Percentiles rank a stretch among this genome's conserved stretches.
Evolutionary conservation across 2,329 filamentous ascomycete genomes (phyloP).

Genomic region (Aspergillus versicolor): DNA sequence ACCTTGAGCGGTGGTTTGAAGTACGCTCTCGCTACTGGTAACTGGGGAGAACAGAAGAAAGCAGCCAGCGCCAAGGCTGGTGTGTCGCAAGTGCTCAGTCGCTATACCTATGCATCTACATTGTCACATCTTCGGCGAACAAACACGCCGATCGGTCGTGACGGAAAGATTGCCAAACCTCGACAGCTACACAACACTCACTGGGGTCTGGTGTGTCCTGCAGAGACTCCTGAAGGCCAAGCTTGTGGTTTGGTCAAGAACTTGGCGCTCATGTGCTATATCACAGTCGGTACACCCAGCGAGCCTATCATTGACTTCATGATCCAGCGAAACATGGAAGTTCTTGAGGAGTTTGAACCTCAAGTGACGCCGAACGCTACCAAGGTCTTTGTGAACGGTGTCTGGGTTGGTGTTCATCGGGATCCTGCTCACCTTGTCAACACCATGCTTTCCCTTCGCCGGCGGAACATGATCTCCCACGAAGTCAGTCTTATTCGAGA

Average conservation of each 20-base stretch:
- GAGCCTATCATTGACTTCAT: conserved; percentile 93
- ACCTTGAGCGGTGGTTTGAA: conserved; percentile 93
- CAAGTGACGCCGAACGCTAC: conserved; percentile 84
- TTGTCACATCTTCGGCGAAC: conserved; percentile 95
- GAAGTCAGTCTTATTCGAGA: conserved; percentile 95
- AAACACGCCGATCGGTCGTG: conserved; percentile 95
- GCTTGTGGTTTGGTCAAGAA: conserved; percentile 99
- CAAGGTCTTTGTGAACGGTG: conserved; percentile 97
- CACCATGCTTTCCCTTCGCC: conserved; percentile 72
- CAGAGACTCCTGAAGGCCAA: conserved; percentile 96
- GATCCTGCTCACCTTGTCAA: conserved; percentile 83
- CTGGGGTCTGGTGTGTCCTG: conserved; percentile 95
- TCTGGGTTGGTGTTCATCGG: conserved; percentile 94
- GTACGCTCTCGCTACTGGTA: conserved; percentile 94
- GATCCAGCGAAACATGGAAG: conserved; percentile 92
- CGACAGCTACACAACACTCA: conserved; percentile 98
- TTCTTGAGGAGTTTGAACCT: conserved; percentile 92
- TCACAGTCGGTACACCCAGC: conserved; percentile 89
- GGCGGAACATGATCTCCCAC: conserved; percentile 79
- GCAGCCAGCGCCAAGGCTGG: conserved; percentile 91
- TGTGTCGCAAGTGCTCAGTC: conserved; percentile 96
- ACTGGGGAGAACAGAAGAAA: conserved; percentile 99
- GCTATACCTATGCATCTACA: conserved; percentile 96
- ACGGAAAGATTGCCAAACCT: conserved; percentile 97
- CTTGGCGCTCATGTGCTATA: conserved; percentile 94